Conservation (phyloP, 2,329 filamentous ascomycete genomes). For the Verticillium alfalfae region DNA sequence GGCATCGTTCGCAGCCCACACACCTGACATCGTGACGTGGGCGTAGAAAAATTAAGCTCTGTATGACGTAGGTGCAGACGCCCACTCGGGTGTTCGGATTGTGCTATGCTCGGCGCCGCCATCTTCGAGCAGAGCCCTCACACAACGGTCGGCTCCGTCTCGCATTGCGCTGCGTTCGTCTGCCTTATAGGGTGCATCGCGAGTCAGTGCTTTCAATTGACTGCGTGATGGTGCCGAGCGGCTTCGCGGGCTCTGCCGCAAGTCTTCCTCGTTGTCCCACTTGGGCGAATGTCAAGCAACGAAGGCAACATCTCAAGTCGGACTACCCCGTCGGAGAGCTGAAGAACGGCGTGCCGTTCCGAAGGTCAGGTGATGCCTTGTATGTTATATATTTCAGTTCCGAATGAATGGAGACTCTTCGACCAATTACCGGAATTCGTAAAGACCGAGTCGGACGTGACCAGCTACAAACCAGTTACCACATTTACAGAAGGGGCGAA, state of each 20-base stretch:
- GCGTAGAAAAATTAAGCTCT: not conserved
- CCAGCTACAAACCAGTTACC: too few species aligned
- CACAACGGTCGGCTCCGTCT: not conserved
- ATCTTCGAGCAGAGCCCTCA: not conserved
- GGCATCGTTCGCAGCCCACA: not conserved
- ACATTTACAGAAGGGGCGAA: too few species aligned
- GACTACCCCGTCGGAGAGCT: not conserved
- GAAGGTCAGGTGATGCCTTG: too few species aligned
- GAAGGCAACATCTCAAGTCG: not conserved
- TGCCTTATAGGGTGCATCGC: not conserved
- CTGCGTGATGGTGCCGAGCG: not conserved
- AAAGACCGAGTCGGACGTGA: too few species aligned
- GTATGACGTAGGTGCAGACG: not conserved
- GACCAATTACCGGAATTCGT: too few species aligned
- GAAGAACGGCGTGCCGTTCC: too few species aligned
- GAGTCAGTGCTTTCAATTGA: not conserved
- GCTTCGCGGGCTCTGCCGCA: not conserved
- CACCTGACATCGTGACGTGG: not conserved
- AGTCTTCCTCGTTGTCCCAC: not conserved
- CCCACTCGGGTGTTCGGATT: constrained; percentile 1
- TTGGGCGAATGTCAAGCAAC: not conserved
- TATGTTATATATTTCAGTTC: too few species aligned
- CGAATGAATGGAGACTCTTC: too few species aligned
- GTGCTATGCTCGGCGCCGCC: not conserved
- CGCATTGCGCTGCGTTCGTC: not conserved